Evolutionary conservation across 2,329 filamentous ascomycete genomes (phyloP), one percentile per base, ranked within the genome.

Genomic region (Metarhizium brunneum): DNA sequence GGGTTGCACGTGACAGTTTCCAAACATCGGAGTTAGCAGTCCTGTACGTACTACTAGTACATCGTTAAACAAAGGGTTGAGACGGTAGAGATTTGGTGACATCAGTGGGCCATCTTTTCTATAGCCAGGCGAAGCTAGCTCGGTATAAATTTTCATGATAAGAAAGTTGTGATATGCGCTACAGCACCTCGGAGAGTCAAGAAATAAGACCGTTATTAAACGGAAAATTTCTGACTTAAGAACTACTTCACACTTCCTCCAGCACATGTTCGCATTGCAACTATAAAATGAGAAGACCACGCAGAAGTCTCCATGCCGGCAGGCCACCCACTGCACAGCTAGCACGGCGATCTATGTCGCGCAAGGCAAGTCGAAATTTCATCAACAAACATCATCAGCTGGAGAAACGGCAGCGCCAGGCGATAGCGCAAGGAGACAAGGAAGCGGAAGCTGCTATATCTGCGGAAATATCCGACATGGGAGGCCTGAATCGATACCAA

Each of bases 331-430:
- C 75, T 1, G 68, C 74, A 38, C 79, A 77, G 59, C 3, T 10
- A n/a, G 72, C 76, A 20, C 70, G 73, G 8, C 77, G 75, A 59
- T 80, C 83, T 6, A 84, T 87, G 63, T 83, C 84, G 3, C 79
- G 84, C 57, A 86, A 83, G 66, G 79, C 83, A 30, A 86, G 83
- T 48, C 79, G 84, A 63, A 72, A 75, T 35, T 73, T 87, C 59
- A 88, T 88, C 69, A 85, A 85, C 66, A 76, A 75, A 47, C 82
- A 85, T 59, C 85, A 88, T 64, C 79, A 83, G 47, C 69, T 87
- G 35, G 80, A 86, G 64, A 88, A 87, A 68, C 75, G 77, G 59
- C 77, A 78, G 53, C 75, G 73, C 4, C 81, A 83, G 62, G 84
- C 85, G 13, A 70, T 73, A 25, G 63, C 58, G 16, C 75, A 75